These are phyloP conservation scores for Colletotrichum zoysiae DNA, from an alignment of 2,329 filamentous ascomycete species.

Conservation along the genomic window DNA sequence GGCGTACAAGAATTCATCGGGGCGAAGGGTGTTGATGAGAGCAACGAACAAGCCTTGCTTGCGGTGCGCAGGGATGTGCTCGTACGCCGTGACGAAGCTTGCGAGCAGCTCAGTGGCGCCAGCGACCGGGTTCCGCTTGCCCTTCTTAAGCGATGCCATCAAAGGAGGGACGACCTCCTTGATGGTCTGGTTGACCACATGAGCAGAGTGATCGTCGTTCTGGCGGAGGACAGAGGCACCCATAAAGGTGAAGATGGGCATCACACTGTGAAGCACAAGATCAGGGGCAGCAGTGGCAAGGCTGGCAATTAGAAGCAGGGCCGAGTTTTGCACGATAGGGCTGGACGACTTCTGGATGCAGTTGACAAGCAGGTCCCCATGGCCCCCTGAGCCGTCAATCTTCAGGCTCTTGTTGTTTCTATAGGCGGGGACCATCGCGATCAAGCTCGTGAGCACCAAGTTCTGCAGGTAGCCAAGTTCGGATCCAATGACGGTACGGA, in stretches of 20 bases:
- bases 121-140: conserved; percentile 80
- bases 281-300: conserved; percentile 91
- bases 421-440: conserved; percentile 85
- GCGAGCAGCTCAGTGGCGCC: conserved; percentile 91
- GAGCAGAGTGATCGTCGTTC: conserved; percentile 95
- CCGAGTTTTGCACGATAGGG: conserved; percentile 93
- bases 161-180: conserved; percentile 93
- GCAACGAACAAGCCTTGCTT: conserved; percentile 86
- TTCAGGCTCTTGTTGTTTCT: conserved; percentile 70
- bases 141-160: conserved; percentile 85
- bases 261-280: conserved; percentile 93
- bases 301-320: conserved; percentile 87
- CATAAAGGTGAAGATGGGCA: conserved; percentile 99
- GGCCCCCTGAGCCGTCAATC: conserved; percentile 83
- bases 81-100: conserved; percentile 95
- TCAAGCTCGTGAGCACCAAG: conserved; percentile 82
- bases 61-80: conserved; percentile 92
- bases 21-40: conserved; percentile 85
- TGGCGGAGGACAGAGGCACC: conserved; percentile 90
- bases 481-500: conserved; percentile 83
- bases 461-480: conserved; percentile 93
- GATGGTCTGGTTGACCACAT: conserved; percentile 95
- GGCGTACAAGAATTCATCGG: conserved; percentile 88
- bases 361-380: conserved; percentile 91
- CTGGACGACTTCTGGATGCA: conserved; percentile 93